Evolutionary conservation across 768 basidiomycete genomes (phyloP).

Genomic region (Pleurotus sapidus): DNA sequence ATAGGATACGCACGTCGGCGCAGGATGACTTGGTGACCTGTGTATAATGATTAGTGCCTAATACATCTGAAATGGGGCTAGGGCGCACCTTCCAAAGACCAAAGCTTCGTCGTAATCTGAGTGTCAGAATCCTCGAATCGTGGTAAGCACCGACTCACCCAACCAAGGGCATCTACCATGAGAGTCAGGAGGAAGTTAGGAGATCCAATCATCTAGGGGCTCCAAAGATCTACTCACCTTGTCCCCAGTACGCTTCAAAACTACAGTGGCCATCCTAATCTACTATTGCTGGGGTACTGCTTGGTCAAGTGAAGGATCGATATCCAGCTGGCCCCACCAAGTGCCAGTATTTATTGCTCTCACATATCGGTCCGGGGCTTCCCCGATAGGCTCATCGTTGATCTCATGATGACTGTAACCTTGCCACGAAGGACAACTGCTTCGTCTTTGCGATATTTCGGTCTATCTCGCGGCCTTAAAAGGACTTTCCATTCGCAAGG

Average conservation of each 20-base stretch:
- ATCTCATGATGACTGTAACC: neutral
- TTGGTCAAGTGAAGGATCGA: slow-evolving; percentile 1
- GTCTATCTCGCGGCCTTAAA: no score
- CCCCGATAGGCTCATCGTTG: neutral
- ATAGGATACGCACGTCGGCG: slow-evolving; percentile 45
- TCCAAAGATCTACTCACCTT: slow-evolving; percentile 35
- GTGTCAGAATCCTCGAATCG: slow-evolving; percentile 7
- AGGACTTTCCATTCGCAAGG: no score
- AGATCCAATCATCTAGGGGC: neutral
- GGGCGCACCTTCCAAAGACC: slow-evolving; percentile 66
- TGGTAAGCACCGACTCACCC: slow-evolving; percentile 41
- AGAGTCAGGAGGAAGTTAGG: slow-evolving; percentile 4
- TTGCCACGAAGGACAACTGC: no score
- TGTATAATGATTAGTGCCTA: slow-evolving; percentile 28
- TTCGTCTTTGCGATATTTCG: no score
- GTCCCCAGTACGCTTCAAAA: slow-evolving; percentile 56
- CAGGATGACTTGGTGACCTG: slow-evolving; percentile 60
- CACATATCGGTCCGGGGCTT: slow-evolving; percentile 2
- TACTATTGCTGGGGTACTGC: slow-evolving; percentile 8
- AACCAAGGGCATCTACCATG: slow-evolving; percentile 62
- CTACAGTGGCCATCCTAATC: slow-evolving; percentile 44
- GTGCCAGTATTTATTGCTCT: neutral
- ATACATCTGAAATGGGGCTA: slow-evolving; percentile 14
- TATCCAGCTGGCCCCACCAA: neutral
- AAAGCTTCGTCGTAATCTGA: slow-evolving; percentile 36